Conservation (phyloP, 192 early-diverging fungal species). For the Borealophlyctis nickersoniae region DNA sequence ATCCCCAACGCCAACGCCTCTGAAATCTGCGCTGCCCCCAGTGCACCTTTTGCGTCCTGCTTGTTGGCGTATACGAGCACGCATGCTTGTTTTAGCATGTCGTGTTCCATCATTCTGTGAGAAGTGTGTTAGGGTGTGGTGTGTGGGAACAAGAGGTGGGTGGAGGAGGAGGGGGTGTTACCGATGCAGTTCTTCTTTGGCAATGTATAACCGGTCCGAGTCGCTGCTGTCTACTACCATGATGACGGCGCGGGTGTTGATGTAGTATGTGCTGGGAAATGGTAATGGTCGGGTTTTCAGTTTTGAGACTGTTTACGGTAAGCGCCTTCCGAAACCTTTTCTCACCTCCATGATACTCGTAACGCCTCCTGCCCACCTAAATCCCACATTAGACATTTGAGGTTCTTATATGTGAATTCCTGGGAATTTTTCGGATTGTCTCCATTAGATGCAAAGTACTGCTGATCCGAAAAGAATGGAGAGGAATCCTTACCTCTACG, state of each 20-base stretch:
- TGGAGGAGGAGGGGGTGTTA: not conserved
- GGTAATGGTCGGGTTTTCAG: not conserved
- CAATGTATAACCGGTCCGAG: constrained; percentile 56
- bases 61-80: constrained; percentile 69
- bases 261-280: constrained; percentile 49
- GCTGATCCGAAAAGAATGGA: constrained; percentile 1
- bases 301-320: not conserved
- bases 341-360: constrained; percentile 56
- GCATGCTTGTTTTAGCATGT: constrained; percentile 55
- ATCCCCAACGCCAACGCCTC: constrained; percentile 54
- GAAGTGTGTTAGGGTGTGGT: not conserved
- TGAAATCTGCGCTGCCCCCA: constrained; percentile 61
- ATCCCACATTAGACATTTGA: constrained; percentile 70
- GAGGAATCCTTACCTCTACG: constrained; percentile 51
- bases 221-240: constrained; percentile 75
- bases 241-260: constrained; percentile 66
- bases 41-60: constrained; percentile 63
- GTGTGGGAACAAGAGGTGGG: not conserved
- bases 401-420: constrained; percentile 64
- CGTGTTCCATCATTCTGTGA: constrained; percentile 60
- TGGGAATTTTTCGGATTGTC: too few relatives aligned
- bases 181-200: constrained; percentile 58
- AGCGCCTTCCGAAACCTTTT: constrained; percentile 5
- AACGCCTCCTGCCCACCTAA: constrained; percentile 51
- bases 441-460: not conserved